A percentile compares a stretch with the other conserved stretches of the same genome.
Evolutionary conservation across 805 yeast genomes (phyloP).

Genomic region (Yarrowia bubula): DNA sequence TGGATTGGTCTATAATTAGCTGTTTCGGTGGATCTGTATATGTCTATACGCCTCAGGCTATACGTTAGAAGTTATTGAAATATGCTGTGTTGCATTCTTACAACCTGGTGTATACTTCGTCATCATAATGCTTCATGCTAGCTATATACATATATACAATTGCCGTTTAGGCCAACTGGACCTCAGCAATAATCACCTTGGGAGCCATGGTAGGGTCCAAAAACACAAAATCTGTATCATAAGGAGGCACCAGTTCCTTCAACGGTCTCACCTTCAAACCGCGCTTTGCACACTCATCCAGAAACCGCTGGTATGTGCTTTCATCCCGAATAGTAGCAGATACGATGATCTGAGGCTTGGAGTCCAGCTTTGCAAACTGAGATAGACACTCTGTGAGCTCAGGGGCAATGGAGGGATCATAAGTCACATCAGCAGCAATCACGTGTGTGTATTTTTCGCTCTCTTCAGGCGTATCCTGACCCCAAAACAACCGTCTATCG

Average conservation of each 20-base stretch:
- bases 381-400: constrained; percentile 50
- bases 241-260: constrained; percentile 23
- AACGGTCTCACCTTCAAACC: constrained; percentile 30
- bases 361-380: constrained; percentile 31
- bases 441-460: constrained; percentile 35
- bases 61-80: no score
- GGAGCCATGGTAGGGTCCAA: constrained; percentile 31
- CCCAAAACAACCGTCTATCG: constrained; percentile 31
- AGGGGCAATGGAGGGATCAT: constrained; percentile 63
- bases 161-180: no score
- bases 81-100: no score
- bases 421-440: constrained; percentile 86
- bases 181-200: constrained; percentile 29
- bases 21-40: no score
- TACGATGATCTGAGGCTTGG: constrained; percentile 42
- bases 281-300: constrained; percentile 36
- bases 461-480: constrained; percentile 33
- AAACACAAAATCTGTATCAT: constrained; percentile 17
- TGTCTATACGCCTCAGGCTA: no score
- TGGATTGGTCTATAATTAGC: no score
- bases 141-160: no score
- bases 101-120: no score
- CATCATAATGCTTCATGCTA: no score
- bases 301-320: constrained; percentile 49
- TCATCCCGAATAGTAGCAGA: constrained; percentile 76